Evolutionary conservation across 2,329 filamentous ascomycete genomes (phyloP), one percentile per base, ranked within the genome.

Genomic region (Cercospora beticola): DNA sequence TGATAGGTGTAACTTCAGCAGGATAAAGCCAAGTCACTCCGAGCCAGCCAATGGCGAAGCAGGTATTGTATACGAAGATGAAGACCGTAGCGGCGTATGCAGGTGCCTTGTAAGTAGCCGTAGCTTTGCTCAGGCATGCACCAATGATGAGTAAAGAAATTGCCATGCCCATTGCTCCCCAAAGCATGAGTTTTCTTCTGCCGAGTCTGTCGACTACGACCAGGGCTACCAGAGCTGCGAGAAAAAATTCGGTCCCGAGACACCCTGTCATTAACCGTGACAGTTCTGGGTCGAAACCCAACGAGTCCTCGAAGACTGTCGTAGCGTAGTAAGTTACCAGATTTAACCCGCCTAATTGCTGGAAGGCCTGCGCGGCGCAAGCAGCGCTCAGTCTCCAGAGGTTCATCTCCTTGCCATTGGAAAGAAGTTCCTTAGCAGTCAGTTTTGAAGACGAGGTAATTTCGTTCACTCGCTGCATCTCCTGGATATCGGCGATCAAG

Each of bases 141-240:
- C 71, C 69, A 23, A 74, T 68, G 49, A 75, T 65, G 26, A 75
- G 66, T 62, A 76, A 70, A 46, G 66, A 74, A 8, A 70, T 58
- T 18, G 65, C 74, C 74, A 76, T 76, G 10, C 76, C 75, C 8
- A 61, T 52, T 7, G 74, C 73, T 10, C 71, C 72, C 57, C 71
- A 73, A 16, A 76, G 67, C 70, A 76, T 73, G 68, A 83, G 76
- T 64, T 79, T 80, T n/a, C 81, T 76, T 23, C 81, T 78, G 14
- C 81, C 90, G 3, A 90, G 86, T 1, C 86, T 84, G 78, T 91
- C 89, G 43, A 91, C 87, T 62, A 88, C 81, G 74, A 88, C 89
- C 86, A 89, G 86, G 3, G 89, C 70, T 14, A 77, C 65, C n/a
- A 73, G 46, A 18, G 75, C 72, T 14, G 68, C 68, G 18, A 76